Percentiles rank a stretch among this genome's conserved stretches.
Evolutionary conservation across 2,329 filamentous ascomycete species (phyloP).

Genomic region (Pyricularia grisea): DNA sequence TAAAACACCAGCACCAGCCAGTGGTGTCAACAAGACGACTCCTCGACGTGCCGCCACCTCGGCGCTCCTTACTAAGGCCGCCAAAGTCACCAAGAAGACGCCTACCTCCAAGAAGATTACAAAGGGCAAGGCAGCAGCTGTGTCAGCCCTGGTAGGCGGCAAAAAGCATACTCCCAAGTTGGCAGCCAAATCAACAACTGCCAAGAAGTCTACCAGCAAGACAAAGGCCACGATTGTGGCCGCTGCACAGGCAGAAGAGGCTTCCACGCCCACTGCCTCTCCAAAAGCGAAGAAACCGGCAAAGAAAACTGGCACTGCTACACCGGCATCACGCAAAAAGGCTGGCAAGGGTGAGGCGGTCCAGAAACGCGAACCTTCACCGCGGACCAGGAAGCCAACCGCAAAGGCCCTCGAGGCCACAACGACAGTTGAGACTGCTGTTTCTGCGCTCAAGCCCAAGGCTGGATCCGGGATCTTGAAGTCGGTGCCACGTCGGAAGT

Average conservation of each 20-base stretch:
- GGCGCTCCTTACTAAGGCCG: constrained; percentile 1
- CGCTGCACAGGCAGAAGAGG: constrained; percentile 1
- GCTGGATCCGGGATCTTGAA: background rate
- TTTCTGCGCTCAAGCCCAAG: background rate
- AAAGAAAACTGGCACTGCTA: background rate
- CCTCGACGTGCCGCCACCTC: background rate
- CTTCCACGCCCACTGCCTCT: background rate
- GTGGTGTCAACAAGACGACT: constrained; percentile 6
- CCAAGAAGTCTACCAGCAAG: constrained; percentile 4
- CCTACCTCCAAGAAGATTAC: constrained; percentile 1
- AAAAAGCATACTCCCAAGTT: background rate
- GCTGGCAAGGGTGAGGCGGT: background rate
- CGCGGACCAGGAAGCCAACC: background rate
- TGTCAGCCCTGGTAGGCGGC: background rate
- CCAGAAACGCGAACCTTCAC: background rate
- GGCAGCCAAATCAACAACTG: background rate
- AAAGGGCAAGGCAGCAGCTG: background rate
- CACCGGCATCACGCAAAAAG: background rate
- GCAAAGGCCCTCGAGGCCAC: background rate
- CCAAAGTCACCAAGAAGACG: background rate
- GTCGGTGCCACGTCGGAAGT: background rate
- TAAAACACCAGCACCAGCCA: constrained; percentile 12
- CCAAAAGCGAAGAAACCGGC: constrained; percentile 3
- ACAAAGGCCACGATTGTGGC: background rate
- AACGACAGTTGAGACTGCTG: background rate